These are phyloP conservation scores for Eucalyptus cloeziana DNA, from an alignment of 345 rosid genomes.

Conservation along the genomic window DNA sequence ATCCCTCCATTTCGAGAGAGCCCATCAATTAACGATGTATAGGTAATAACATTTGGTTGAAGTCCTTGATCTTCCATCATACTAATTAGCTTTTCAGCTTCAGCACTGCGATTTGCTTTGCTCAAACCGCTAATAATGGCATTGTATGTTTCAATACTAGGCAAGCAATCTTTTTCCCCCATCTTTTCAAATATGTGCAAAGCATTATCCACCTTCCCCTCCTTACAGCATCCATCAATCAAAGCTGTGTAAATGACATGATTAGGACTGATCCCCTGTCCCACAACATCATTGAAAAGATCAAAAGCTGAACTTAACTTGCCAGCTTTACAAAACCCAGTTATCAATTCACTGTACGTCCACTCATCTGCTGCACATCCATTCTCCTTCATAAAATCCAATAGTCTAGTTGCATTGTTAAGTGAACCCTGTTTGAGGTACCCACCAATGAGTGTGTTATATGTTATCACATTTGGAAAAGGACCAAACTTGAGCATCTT, in stretches of 20 bases:
- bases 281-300: slow-evolving; percentile 29
- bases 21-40: slow-evolving; percentile 48
- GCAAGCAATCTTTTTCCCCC: slow-evolving; percentile 27
- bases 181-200: slow-evolving; percentile 34
- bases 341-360: slow-evolving; percentile 52
- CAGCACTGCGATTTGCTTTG: slow-evolving; percentile 17
- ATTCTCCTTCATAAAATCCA: slow-evolving; percentile 33
- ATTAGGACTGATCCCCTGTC: slow-evolving; percentile 29
- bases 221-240: slow-evolving; percentile 54
- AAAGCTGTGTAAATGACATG: slow-evolving; percentile 41
- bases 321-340: slow-evolving; percentile 42
- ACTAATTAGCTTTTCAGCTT: slow-evolving; percentile 20
- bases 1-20: slow-evolving; percentile 26
- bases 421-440: slow-evolving; percentile 24
- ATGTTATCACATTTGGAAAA: slow-evolving; percentile 35
- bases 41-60: slow-evolving; percentile 39
- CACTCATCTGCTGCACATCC: slow-evolving; percentile 35
- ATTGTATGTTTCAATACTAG: slow-evolving; percentile 37
- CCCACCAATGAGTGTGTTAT: slow-evolving; percentile 33
- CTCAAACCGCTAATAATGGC: slow-evolving; percentile 34
- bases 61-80: slow-evolving; percentile 33
- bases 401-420: slow-evolving; percentile 31
- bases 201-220: slow-evolving; percentile 38
- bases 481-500: slow-evolving; percentile 38
- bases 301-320: slow-evolving; percentile 27